A percentile compares a stretch with the other conserved stretches of the same genome.
Conservation (phyloP, 2,329 filamentous ascomycete genomes). For the Gnomoniopsis smithogilvyi region DNA sequence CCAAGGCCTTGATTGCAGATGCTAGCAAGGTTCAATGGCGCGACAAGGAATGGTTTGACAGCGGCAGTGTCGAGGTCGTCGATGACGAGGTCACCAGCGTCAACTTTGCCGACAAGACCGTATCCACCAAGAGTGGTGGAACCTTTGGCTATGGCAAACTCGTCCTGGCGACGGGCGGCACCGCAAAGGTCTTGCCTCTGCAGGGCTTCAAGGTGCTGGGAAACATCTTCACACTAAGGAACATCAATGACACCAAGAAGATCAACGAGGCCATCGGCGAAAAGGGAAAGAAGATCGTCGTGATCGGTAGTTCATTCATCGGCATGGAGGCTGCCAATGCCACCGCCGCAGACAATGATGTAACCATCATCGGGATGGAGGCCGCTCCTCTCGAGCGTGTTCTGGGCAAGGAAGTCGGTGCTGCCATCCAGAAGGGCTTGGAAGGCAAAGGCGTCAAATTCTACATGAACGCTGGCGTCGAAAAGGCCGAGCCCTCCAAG, state of each 20-base stretch:
- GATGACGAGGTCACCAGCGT: conserved; percentile 66
- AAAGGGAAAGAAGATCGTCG: conserved; percentile 85
- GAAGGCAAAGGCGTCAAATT: conserved; percentile 91
- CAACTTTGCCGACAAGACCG: conserved; percentile 70
- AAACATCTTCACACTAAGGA: conserved; percentile 85
- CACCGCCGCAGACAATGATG: conserved; percentile 72
- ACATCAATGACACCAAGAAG: conserved; percentile 69
- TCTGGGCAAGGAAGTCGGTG: conserved; percentile 77
- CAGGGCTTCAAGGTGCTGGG: conserved; percentile 80
- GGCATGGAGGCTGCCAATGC: conserved; percentile 97
- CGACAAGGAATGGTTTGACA: conserved; percentile 72
- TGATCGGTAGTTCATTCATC: conserved; percentile 93
- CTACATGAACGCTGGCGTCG: conserved; percentile 74
- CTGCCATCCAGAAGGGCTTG: conserved; percentile 72
- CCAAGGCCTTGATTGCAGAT: conserved; percentile 87
- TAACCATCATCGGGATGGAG: conserved; percentile 88
- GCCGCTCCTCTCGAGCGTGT: conserved; percentile 79
- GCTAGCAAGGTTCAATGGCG: conserved; percentile 74
- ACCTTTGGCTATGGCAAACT: conserved; percentile 81
- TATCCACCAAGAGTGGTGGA: conserved; percentile 71
- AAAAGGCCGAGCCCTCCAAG: conserved; percentile 72
- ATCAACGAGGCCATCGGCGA: conserved; percentile 79
- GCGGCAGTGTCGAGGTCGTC: conserved; percentile 54
- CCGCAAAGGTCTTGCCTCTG: conserved; percentile 70
- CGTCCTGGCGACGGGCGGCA: conserved; percentile 84